A percentile compares a stretch with the other conserved stretches of the same genome.
These are phyloP conservation scores for Tricholoma sp. DNA, from an alignment of 768 basidiomycete species.

Conservation along the genomic window DNA sequence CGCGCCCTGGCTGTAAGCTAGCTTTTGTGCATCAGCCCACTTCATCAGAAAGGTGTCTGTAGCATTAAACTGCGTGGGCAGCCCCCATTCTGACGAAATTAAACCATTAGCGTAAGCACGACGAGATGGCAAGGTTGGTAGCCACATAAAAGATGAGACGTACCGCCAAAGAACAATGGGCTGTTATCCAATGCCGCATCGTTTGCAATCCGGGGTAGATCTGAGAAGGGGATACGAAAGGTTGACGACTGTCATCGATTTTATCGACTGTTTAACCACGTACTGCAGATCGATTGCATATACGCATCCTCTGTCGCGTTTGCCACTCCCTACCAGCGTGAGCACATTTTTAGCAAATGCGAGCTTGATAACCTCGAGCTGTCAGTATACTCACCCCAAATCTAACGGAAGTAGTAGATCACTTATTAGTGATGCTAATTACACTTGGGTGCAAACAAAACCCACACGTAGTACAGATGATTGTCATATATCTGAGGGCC, in stretches of 20 bases:
- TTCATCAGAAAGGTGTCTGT: constrained; percentile 16
- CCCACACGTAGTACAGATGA: constrained; percentile 73
- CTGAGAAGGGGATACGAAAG: constrained; percentile 24
- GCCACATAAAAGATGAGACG: not conserved
- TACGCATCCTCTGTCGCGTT: constrained; percentile 61
- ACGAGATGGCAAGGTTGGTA: not conserved
- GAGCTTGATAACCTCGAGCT: not conserved
- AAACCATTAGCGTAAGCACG: not conserved
- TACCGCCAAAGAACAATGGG: constrained; percentile 39
- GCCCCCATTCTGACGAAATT: constrained; percentile 34
- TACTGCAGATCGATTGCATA: constrained; percentile 66
- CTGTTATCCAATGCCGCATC: constrained; percentile 31
- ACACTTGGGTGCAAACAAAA: not conserved
- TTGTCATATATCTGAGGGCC: constrained; percentile 78
- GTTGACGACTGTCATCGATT: not conserved
- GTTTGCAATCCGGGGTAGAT: constrained; percentile 46
- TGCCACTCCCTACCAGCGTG: constrained; percentile 55
- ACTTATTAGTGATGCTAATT: not conserved
- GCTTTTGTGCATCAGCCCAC: constrained; percentile 78
- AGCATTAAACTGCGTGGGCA: constrained; percentile 31
- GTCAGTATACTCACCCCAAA: constrained; percentile 45
- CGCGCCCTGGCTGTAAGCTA: constrained; percentile 50
- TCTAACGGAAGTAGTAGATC: constrained; percentile 22
- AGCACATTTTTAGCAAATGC: constrained; percentile 5
- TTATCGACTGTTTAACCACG: constrained; percentile 15